These are phyloP conservation scores for Cytospora piceae DNA, from an alignment of 2,329 filamentous ascomycete genomes.

Conservation along the genomic window DNA sequence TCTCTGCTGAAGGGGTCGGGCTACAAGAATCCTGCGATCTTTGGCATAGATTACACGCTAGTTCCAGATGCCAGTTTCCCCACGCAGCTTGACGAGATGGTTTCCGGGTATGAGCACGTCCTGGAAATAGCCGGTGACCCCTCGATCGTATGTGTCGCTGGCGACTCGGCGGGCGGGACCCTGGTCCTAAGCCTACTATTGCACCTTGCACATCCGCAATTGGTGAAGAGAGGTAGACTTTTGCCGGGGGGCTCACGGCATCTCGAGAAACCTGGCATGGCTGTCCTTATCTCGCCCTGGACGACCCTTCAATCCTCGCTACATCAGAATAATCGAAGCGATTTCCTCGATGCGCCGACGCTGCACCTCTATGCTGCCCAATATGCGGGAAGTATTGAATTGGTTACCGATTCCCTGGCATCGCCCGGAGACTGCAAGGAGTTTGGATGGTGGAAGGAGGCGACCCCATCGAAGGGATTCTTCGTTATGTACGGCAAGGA, in stretches of 20 bases:
- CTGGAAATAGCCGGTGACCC: constrained; percentile 61
- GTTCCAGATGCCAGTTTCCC: constrained; percentile 77
- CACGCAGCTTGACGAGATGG: constrained; percentile 70
- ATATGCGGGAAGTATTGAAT: constrained; percentile 60
- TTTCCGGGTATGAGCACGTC: constrained; percentile 73
- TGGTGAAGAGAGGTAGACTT: constrained; percentile 11
- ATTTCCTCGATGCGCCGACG: constrained; percentile 71
- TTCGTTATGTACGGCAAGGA: constrained; percentile 74
- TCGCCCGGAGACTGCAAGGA: constrained; percentile 75
- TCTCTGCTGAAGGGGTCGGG: constrained; percentile 65
- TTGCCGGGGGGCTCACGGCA: constrained; percentile 36
- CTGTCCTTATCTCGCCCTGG: constrained; percentile 81
- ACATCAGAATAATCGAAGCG: constrained; percentile 71
- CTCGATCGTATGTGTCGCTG: constrained; percentile 69
- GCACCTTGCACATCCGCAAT: constrained; percentile 54
- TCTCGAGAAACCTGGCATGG: constrained; percentile 57
- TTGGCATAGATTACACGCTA: constrained; percentile 79
- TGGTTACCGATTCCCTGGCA: constrained; percentile 57
- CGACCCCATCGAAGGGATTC: constrained; percentile 69
- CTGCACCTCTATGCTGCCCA: constrained; percentile 72
- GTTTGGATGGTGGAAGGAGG: constrained; percentile 65
- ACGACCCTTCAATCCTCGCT: constrained; percentile 69
- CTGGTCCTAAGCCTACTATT: constrained; percentile 74
- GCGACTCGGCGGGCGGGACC: constrained; percentile 80
- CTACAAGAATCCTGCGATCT: constrained; percentile 76